Evolutionary conservation across 2,329 filamentous ascomycete genomes (phyloP).

Genomic region (Plectosphaerella plurivora): DNA sequence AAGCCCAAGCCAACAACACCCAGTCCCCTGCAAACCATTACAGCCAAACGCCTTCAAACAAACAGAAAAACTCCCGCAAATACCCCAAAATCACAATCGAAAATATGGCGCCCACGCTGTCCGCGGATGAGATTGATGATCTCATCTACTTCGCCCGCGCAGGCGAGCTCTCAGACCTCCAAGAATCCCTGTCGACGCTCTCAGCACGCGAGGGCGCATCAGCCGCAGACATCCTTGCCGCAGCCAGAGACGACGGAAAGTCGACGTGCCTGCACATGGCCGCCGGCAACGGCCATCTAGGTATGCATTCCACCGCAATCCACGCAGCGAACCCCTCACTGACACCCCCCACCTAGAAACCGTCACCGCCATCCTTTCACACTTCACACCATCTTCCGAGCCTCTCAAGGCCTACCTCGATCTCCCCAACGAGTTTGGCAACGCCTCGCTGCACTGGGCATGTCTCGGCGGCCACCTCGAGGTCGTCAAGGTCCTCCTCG

Average conservation of each 20-base stretch:
- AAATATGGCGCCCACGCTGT: constrained; percentile 49
- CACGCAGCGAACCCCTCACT: not conserved
- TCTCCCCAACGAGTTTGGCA: constrained; percentile 72
- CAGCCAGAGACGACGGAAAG: constrained; percentile 68
- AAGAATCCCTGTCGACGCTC: constrained; percentile 52
- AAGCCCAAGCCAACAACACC: too few relatives aligned
- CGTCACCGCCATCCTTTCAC: constrained; percentile 36
- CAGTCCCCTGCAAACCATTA: too few relatives aligned
- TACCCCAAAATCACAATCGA: not conserved
- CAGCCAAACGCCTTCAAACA: too few relatives aligned
- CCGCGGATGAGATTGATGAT: constrained; percentile 83
- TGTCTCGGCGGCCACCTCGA: constrained; percentile 83
- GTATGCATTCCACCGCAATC: constrained; percentile 40
- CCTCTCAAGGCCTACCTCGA: constrained; percentile 54
- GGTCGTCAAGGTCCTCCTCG: constrained; percentile 72
- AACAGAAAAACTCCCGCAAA: too few relatives aligned
- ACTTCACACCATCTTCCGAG: constrained; percentile 32
- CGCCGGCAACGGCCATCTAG: constrained; percentile 80
- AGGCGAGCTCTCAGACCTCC: constrained; percentile 70
- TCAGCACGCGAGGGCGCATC: constrained; percentile 56
- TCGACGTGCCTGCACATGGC: constrained; percentile 90
- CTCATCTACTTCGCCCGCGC: constrained; percentile 81
- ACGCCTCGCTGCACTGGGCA: constrained; percentile 92
- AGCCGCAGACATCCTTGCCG: constrained; percentile 60
- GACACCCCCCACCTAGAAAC: constrained; percentile 27